These are phyloP conservation scores for Glaciozyma antarctica DNA, from an alignment of 768 basidiomycete genomes.

Conservation along the genomic window DNA sequence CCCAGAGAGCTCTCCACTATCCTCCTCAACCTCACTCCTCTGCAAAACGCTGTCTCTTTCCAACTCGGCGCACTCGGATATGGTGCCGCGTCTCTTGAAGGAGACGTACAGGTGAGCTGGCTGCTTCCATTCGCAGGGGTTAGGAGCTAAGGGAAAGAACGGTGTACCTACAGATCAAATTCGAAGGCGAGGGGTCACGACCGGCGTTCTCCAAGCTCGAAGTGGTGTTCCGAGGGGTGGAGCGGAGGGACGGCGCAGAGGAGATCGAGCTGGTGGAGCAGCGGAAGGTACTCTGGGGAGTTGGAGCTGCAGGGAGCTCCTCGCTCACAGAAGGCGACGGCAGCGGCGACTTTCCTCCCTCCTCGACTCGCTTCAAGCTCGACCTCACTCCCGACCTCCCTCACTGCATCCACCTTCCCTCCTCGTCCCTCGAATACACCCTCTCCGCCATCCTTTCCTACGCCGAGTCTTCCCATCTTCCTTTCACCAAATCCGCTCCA, in stretches of 20 bases:
- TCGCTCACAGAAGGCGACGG: not conserved
- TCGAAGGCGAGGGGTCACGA: not conserved
- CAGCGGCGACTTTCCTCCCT: slow-evolving; percentile 43
- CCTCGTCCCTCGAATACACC: slow-evolving; percentile 61
- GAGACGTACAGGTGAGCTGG: slow-evolving; percentile 76
- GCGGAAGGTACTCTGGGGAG: slow-evolving; percentile 17
- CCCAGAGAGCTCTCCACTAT: not conserved
- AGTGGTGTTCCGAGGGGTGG: slow-evolving; percentile 26
- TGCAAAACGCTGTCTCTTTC: slow-evolving; percentile 60
- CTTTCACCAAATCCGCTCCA: slow-evolving; percentile 26
- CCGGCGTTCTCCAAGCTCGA: slow-evolving; percentile 13
- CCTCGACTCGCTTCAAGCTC: slow-evolving; percentile 68
- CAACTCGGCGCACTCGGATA: slow-evolving; percentile 76
- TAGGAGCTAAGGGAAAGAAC: slow-evolving; percentile 14
- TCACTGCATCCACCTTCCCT: slow-evolving; percentile 66
- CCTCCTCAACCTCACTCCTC: slow-evolving; percentile 49
- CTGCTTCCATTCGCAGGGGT: slow-evolving; percentile 11
- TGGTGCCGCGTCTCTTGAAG: slow-evolving; percentile 60
- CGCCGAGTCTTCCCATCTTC: slow-evolving; percentile 38
- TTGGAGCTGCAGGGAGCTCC: slow-evolving; percentile 12
- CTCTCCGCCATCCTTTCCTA: slow-evolving; percentile 57
- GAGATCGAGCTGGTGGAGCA: slow-evolving; percentile 22
- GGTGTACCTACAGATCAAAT: slow-evolving; percentile 34
- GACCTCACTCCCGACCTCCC: slow-evolving; percentile 70
- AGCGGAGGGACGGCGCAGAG: not conserved